Evolutionary conservation across 495 filamentous ascomycete species (phyloP), one percentile per base, ranked within the genome.

Genomic region (Alectoria sarmentosa): DNA sequence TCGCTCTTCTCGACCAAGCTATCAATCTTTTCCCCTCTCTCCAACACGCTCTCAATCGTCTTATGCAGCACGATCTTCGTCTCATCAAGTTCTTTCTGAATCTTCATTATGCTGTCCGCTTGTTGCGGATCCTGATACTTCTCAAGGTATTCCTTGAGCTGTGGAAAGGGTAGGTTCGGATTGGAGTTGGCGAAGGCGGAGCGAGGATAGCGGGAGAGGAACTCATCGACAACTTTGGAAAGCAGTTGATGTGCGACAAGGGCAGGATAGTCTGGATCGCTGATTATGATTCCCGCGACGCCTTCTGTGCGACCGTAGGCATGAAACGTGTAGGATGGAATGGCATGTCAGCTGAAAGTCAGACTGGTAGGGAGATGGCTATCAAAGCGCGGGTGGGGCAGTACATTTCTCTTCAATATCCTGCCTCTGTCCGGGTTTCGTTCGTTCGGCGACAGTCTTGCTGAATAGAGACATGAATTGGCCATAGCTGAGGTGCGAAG

Each of bases 21-120:
- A 74, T 96, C 91, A 65, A 96, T 90, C 83, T 96, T 96, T 82
- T 94, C 90, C 38, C 88, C 88, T 44, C 92, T 81, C 78, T 95
- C 89, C 70, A 96, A 76, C 62, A 96, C 90, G 71, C 84, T 86
- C 77, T 94, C 89, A 69, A 96, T 93, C n/a, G 91, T 94, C 84
- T 96, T 95, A 77, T 96, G 91, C 64, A 98, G 82, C 54, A 96
- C 87, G 72, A 96, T 94, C 85, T 97, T 98, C 63, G 95, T 98
- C 82, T 97, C 92, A 69, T 97, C 92, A 66, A 98, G 81, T 77
- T 98, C 92, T 77, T 90, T 88, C 78, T 98, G 95, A 69, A 98
- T 96, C 82, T 89, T 93, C 82, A 91, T 84, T 70, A 96, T 94
- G 76, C 84, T 91, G 76, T 91, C 92, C 60, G 91, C 92, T 75